Evolutionary conservation across 2,329 filamentous ascomycete species (phyloP), one percentile per base, ranked within the genome.

Genomic region (Venturia carpophila): DNA sequence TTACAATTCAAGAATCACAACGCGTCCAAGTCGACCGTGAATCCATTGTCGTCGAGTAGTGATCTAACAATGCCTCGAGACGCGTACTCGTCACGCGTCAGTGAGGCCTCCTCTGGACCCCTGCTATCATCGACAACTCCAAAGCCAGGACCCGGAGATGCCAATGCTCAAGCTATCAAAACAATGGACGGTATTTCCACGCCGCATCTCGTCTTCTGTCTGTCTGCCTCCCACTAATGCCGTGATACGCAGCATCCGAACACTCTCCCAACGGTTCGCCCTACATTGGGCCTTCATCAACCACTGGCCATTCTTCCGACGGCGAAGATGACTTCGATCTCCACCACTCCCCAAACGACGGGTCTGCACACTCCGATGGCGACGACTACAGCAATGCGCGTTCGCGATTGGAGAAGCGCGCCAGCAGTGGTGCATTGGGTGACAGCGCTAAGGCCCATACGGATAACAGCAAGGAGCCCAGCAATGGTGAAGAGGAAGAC

Each of bases 221-320:
- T 58, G 27, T 27, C 52, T 37, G 17, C 30, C 21, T 19, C n/a
- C n/a, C 37, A 45, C 37, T 61, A 61, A 61, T 61, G 42, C 37
- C 37, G 42, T 61, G 39, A 61, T 24, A 42, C 21, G 30, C 52
- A 64, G 63, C 47, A 45, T 65, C 64, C 64, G 55, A 64, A 19
- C 47, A 56, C 11, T 65, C 64, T 27, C 64, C 64, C 30, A 58
- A 34, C 15, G 30, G 52, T 19, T 65, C 64, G n/a, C 64, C 64
- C 27, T 45, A 58, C 21, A 65, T 65, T 52, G 63, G 63, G 41
- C 45, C 63, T 9, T 49, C 63, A 24, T 34, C 52, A 24, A 58
- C 63, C 30, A 43, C 52, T 34, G 52, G 37, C 6, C 55, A 62
- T 41, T 42, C 24, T 19, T 65, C 64, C 1, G 64, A 65, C 24